These are phyloP conservation scores for Amanita pallidorosea DNA, from an alignment of 768 basidiomycete genomes.

Conservation along the genomic window DNA sequence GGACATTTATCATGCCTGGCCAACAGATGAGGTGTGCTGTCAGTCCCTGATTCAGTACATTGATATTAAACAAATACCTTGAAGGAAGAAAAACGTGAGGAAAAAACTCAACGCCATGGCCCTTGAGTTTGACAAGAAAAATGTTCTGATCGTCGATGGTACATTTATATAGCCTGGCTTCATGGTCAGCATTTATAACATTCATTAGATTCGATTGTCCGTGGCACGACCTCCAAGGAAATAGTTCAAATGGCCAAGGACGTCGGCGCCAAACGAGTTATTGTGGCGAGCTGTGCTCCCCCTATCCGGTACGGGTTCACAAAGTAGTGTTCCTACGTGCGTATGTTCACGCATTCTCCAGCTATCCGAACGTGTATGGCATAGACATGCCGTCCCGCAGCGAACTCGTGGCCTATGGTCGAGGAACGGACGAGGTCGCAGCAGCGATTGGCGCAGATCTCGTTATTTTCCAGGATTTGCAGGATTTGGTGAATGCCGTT, in stretches of 20 bases:
- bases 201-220: conserved; percentile 84
- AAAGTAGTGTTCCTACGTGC: background rate
- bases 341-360: conserved; percentile 15
- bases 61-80: background rate
- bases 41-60: background rate
- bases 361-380: conserved; percentile 92
- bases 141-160: conserved; percentile 95
- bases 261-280: conserved; percentile 92
- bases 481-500: conserved; percentile 80
- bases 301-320: conserved; percentile 63
- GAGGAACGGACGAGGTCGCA: conserved; percentile 64
- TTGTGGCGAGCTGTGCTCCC: conserved; percentile 94
- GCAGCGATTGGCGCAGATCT: conserved; percentile 86
- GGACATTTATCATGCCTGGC: conserved; percentile 99
- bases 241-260: conserved; percentile 99
- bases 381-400: conserved; percentile 98
- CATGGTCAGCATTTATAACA: background rate
- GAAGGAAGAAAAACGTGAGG: conserved; percentile 85
- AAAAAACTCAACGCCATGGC: conserved; percentile 98
- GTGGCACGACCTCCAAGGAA: conserved; percentile 97
- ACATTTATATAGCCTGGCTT: conserved; percentile 10
- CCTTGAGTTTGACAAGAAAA: conserved; percentile 85
- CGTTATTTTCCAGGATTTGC: conserved; percentile 89
- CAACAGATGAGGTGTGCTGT: conserved; percentile 74
- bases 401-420: conserved; percentile 83